Conservation (phyloP, 352 stramenopile genomes). For the Phytophthora colocasiae region DNA sequence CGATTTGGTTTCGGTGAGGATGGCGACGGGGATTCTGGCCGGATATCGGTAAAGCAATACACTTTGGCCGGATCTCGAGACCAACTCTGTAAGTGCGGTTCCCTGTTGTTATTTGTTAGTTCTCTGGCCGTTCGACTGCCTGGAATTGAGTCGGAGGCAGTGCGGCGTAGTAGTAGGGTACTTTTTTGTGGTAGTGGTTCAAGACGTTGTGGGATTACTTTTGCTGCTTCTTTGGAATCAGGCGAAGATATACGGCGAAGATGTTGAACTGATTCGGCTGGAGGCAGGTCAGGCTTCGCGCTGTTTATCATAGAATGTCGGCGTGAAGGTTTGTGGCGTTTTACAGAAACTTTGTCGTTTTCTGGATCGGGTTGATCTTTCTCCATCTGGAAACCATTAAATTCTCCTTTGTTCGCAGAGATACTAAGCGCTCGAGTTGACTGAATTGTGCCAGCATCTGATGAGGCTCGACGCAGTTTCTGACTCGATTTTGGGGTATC, state of each 20-base stretch:
- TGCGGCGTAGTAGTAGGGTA: slow-evolving; percentile 14
- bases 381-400: too few species aligned
- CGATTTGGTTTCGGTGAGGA: slow-evolving; percentile 7
- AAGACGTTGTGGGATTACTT: not conserved
- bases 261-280: not conserved
- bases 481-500: not conserved
- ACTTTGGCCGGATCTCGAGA: slow-evolving; percentile 25
- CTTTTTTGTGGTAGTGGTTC: slow-evolving; percentile 1
- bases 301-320: not conserved
- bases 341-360: not conserved
- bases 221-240: not conserved
- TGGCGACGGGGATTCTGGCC: not conserved
- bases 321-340: not conserved
- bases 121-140: slow-evolving; percentile 10
- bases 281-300: not conserved
- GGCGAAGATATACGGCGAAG: slow-evolving; percentile 5
- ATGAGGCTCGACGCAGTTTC: slow-evolving; percentile 3
- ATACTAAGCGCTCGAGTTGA: not conserved
- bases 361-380: slow-evolving; percentile 2
- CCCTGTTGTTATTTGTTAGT: not conserved
- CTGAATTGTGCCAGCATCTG: slow-evolving; percentile 3
- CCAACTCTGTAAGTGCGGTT: slow-evolving; percentile 18
- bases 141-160: slow-evolving; percentile 21
- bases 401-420: too few species aligned
- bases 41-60: slow-evolving; percentile 23